phyloP scores from a whole-genome alignment of 371 early-diverging fungal genomes.

The Vairimorpha necatrix region DNA sequence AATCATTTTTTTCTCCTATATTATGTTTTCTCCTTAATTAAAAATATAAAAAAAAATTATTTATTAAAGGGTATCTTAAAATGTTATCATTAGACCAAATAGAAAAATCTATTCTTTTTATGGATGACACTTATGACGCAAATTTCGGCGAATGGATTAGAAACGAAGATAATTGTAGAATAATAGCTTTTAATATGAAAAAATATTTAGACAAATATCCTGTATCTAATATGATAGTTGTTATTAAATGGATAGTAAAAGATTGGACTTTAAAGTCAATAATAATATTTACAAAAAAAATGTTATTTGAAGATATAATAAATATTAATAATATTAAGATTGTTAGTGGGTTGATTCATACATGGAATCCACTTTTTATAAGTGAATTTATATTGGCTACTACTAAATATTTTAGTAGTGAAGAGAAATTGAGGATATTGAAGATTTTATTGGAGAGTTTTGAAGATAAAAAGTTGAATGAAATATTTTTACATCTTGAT shows the following conservation, averaged over 20 bases:
- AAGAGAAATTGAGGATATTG: conserved; percentile 29
- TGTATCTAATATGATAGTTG: conserved; percentile 56
- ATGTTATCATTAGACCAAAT: conserved; percentile 51
- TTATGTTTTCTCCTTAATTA: conserved; percentile 12
- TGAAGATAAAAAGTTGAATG: conserved; percentile 48
- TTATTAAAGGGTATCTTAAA: conserved; percentile 15
- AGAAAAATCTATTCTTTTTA: conserved; percentile 60
- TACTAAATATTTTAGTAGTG: conserved; percentile 34
- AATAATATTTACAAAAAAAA: conserved; percentile 58
- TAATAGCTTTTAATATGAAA: conserved; percentile 59
- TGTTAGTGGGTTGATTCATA: conserved; percentile 56
- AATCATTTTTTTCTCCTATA: too few relatives aligned
- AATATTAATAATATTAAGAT: conserved; percentile 41
- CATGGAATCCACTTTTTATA: conserved; percentile 64
- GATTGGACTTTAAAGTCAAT: conserved; percentile 65
- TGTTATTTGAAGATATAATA: conserved; percentile 56
- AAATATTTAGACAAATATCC: conserved; percentile 62
- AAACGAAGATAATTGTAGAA: conserved; percentile 64
- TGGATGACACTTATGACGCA: conserved; percentile 66
- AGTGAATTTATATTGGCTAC: conserved; percentile 59
- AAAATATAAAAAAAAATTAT: conserved; percentile 7
- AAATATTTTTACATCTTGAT: conserved; percentile 50
- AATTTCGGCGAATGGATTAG: conserved; percentile 67
- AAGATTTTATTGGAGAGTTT: conserved; percentile 31
- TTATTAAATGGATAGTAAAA: conserved; percentile 65